A percentile compares a stretch with the other conserved stretches of the same genome.
Conservation (phyloP, 768 basidiomycete species). For the Boletus subcaerulescens region DNA sequence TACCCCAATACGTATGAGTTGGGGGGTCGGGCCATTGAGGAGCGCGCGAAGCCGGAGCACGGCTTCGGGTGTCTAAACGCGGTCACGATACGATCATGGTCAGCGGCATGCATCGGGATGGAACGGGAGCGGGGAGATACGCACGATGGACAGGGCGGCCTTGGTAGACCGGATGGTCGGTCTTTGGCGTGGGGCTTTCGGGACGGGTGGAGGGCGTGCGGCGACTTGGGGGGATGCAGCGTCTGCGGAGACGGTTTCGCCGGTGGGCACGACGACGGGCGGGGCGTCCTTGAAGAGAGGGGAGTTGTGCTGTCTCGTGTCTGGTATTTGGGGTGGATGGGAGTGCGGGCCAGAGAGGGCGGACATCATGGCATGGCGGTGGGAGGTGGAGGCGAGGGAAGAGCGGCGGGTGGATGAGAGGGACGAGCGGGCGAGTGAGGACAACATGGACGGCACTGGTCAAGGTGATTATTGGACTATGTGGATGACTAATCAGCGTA, state of each 20-base stretch:
- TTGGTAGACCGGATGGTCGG: slow-evolving; percentile 69
- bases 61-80: slow-evolving; percentile 70
- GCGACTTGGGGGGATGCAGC: slow-evolving; percentile 69
- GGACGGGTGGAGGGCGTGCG: slow-evolving; percentile 67
- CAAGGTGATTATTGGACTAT: not conserved
- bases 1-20: slow-evolving; percentile 92
- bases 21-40: slow-evolving; percentile 79
- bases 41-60: slow-evolving; percentile 71
- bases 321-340: slow-evolving; percentile 18
- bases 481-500: slow-evolving; percentile 18
- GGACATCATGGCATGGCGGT: slow-evolving; percentile 67
- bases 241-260: slow-evolving; percentile 48
- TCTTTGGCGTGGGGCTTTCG: slow-evolving; percentile 59
- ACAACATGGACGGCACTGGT: slow-evolving; percentile 19
- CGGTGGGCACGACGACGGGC: slow-evolving; percentile 48
- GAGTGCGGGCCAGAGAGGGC: slow-evolving; percentile 42
- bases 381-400: slow-evolving; percentile 8
- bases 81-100: not conserved
- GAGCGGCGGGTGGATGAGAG: slow-evolving; percentile 1
- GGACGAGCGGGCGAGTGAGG: slow-evolving; percentile 17
- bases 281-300: slow-evolving; percentile 43
- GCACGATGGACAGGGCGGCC: slow-evolving; percentile 76
- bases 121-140: not conserved
- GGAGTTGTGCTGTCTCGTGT: slow-evolving; percentile 15
- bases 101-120: not conserved